A percentile compares a stretch with the other conserved stretches of the same genome.
These are phyloP conservation scores for Tilletia setariae DNA, from an alignment of 1,284 basidiomycete genomes.

Conservation along the genomic window DNA sequence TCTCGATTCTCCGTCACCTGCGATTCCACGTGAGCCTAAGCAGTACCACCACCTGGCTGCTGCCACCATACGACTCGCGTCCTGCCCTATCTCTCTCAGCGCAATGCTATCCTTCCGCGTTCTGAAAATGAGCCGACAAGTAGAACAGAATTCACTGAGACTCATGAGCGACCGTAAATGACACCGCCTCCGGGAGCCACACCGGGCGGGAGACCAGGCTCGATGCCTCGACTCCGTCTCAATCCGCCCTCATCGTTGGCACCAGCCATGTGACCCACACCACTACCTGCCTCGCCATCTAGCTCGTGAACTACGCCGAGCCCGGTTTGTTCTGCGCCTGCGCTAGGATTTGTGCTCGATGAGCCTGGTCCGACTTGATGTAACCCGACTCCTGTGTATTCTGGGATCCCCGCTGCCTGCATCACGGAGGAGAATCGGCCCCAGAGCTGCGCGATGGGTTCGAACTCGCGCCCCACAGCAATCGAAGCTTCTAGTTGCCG, in stretches of 20 bases:
- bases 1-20: neutral
- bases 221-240: constrained; percentile 14
- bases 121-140: neutral
- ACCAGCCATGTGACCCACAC: neutral
- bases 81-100: too few species aligned
- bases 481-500: constrained; percentile 86
- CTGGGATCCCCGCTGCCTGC: constrained; percentile 54
- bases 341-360: neutral
- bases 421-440: constrained; percentile 75
- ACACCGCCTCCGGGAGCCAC: constrained; percentile 27
- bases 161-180: constrained; percentile 18
- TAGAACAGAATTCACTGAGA: neutral
- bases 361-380: neutral
- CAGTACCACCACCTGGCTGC: too few species aligned
- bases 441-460: constrained; percentile 84
- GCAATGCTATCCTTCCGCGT: too few species aligned
- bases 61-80: too few species aligned
- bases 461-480: constrained; percentile 87
- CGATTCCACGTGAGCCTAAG: too few species aligned
- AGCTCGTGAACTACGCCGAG: neutral
- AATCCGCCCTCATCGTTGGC: constrained; percentile 3
- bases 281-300: neutral
- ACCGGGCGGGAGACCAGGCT: constrained; percentile 20
- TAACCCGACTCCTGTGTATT: constrained; percentile 13
- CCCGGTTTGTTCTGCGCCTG: constrained; percentile 8